Base-by-base conservation (phyloP, 2,329 filamentous ascomycete genomes). In the Teratosphaeria destructans region DNA sequence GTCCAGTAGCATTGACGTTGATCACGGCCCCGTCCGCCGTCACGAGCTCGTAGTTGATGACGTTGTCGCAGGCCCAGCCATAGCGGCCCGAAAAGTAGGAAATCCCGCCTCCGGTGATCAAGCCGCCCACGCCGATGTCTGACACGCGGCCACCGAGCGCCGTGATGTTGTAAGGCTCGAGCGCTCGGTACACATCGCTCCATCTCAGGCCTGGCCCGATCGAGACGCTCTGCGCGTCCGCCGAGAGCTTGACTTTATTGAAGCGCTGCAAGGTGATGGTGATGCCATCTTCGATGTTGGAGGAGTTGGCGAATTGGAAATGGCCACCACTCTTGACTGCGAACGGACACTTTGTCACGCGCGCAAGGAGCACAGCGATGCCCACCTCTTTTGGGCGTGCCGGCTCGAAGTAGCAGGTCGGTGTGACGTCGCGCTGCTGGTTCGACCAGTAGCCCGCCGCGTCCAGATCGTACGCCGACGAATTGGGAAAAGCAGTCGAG, bases 21-120 rank as follows among this genome's bases (percentile, higher is more conserved):
- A 68, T 58, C 16, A 69, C 63, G 3, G 39, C 27, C 16, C 66
- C 65, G 47, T 62, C 57, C 12, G 68, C 66, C 7, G 68, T 62
- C 5, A 70, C 68, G 23, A 68, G 60, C 56, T 71, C 65, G 47
- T 63, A 71, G 35, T 67, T 67, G 19, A 60, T 54, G 8, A 73
- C 66, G 34, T 64, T 67, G 57, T 72, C 70, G 52, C 68, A 68
- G 8, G 63, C 68, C 58, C 66, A 70, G 16, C 70, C 71, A 35
- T 66, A 59, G 14, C 60, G 57, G 3, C 62, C 60, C 0, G 66
- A 65, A 53, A 69, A 69, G 62, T 69, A 72, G 7, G 64, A 67
- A 35, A 70, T 65, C 10, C 70, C 70, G 16, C 71, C 70, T 10
- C 70, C 68, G 2, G 69, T 59, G 5, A 60, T 63, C 8, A 71